Evolutionary conservation across 352 stramenopile genomes (phyloP), one percentile per base, ranked within the genome.

Genomic region (Globisporangium middletonii): DNA sequence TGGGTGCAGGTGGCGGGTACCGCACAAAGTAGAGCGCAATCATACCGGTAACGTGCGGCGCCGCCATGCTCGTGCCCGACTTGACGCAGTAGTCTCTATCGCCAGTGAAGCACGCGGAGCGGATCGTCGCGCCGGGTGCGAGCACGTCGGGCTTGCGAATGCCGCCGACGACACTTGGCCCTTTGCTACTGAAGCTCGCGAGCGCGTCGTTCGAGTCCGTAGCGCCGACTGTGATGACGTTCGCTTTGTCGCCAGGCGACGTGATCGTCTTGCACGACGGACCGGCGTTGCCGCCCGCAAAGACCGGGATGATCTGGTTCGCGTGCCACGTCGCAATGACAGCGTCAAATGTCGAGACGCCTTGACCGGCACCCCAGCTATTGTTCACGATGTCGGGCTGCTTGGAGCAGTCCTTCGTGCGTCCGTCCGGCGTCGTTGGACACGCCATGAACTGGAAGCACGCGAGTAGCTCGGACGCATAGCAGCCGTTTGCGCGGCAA

Each of bases 61-160:
- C 60, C 1, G 78, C 80, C 73, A 86, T 85, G 54, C 78, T 89
- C 1, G 80, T 87, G 33, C 78, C 80, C 4, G 71, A 84, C 60
- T 83, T 84, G 60, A 72, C 67, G 45, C 66, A 86, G 55, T 85
- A 86, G 23, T 63, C 67, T 1, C 46, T 50, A 48, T 86, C 74
- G 26, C 71, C 67, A 16, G 60, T 77, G 58, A 65, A 81, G 52
- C 75, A 86, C 13, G 73, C 68, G 1, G 77, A 23, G 23, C 23
- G 23, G 23, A 23, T 23, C 23, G 23, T 23, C 23, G 23, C 23
- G 23, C 23, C 23, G 23, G 23, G 23, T 23, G 23, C 23, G 23
- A 23, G 23, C 23, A 23, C 23, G 23, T 23, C 23, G 23, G 23
- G 23, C 23, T 23, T 23, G 23, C 23, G 23, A 23, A 23, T 23